Conservation (phyloP, 805 yeast genomes). For the Metschnikowia noctiluminum region DNA sequence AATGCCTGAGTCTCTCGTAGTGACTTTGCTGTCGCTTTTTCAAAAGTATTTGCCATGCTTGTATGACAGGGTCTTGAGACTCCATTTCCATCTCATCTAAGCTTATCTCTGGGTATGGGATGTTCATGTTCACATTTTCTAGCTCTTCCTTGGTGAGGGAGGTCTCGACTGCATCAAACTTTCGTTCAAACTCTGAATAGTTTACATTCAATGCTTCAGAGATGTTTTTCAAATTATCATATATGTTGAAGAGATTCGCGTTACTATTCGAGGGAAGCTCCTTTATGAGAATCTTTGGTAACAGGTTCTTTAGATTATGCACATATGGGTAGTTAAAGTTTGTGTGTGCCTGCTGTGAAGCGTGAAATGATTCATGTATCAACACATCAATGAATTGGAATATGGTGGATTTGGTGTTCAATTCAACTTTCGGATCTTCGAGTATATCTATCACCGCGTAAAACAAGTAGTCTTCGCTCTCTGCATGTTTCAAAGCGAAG, state of each 20-base stretch:
- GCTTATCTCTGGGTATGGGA: constrained; percentile 33
- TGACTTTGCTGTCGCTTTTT: constrained; percentile 48
- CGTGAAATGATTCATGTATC: constrained; percentile 35
- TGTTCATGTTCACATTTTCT: constrained; percentile 26
- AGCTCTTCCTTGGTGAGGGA: constrained; percentile 37
- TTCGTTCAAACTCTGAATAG: constrained; percentile 21
- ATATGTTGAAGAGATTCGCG: constrained; percentile 36
- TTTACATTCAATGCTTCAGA: constrained; percentile 35
- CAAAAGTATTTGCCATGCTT: constrained; percentile 48
- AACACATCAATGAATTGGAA: constrained; percentile 70
- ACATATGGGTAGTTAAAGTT: constrained; percentile 38
- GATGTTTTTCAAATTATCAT: constrained; percentile 33
- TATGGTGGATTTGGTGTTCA: constrained; percentile 63
- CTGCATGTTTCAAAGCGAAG: constrained; percentile 55
- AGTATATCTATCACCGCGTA: constrained; percentile 63
- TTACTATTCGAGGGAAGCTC: constrained; percentile 37
- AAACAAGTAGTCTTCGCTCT: constrained; percentile 63
- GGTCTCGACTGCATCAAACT: constrained; percentile 28
- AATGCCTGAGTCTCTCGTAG: constrained; percentile 44
- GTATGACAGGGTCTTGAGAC: constrained; percentile 28
- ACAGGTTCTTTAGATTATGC: constrained; percentile 27
- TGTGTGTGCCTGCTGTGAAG: constrained; percentile 35
- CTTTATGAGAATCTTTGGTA: constrained; percentile 33
- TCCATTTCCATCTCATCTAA: constrained; percentile 20
- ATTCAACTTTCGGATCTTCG: constrained; percentile 42